Conservation (phyloP, 352 stramenopile species). For the Thraustochytrium sp. region DNA sequence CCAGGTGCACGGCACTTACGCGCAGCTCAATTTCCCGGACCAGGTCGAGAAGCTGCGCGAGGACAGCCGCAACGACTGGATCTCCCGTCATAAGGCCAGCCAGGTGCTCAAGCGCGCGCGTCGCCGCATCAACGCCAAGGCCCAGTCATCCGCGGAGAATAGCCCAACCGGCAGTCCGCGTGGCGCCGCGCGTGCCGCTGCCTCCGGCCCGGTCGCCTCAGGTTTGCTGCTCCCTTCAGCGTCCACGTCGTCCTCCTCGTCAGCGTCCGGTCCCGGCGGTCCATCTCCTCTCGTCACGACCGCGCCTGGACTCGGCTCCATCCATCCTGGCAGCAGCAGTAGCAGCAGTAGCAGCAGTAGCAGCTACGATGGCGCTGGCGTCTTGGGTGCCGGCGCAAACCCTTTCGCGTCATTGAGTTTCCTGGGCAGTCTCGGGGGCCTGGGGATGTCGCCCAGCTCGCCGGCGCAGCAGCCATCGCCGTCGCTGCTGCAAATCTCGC, state of each 20-base stretch:
- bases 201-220: background rate
- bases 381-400: no score
- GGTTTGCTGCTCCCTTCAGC: background rate
- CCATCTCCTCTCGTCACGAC: background rate
- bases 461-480: no score
- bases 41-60: background rate
- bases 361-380: background rate
- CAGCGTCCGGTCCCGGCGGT: background rate
- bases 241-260: background rate
- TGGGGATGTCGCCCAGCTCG: no score
- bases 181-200: no score
- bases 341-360: background rate
- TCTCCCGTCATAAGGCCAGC: background rate
- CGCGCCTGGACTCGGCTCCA: background rate
- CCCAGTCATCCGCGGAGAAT: no score
- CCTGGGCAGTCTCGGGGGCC: no score
- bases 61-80: background rate
- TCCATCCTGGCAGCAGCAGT: background rate
- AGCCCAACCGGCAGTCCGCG: no score
- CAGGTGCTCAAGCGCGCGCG: slow-evolving; percentile 4
- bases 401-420: background rate
- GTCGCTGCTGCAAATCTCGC: no score
- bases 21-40: slow-evolving; percentile 41
- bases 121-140: no score
- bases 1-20: slow-evolving; percentile 10